Percentiles rank a stretch among this genome's conserved stretches.
Evolutionary conservation across 2,329 filamentous ascomycete species (phyloP).

Genomic region (Colletotrichum trifolii): DNA sequence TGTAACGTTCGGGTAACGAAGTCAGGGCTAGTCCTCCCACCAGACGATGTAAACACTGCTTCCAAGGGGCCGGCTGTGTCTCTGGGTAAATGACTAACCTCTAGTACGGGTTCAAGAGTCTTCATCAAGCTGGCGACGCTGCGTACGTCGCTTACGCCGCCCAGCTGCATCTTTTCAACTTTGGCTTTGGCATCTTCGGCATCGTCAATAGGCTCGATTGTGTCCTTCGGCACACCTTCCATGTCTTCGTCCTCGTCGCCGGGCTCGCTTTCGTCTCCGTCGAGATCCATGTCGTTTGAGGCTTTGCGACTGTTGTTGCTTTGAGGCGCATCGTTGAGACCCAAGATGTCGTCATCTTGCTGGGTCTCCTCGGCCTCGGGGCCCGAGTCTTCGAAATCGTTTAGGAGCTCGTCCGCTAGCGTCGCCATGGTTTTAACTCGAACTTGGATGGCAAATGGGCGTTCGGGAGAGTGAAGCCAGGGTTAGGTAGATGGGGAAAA

Average conservation of each 20-base stretch:
- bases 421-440: slow-evolving; percentile 75
- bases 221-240: slow-evolving; percentile 57
- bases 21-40: slow-evolving; percentile 75
- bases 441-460: background rate
- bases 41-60: slow-evolving; percentile 71
- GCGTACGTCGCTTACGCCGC: slow-evolving; percentile 79
- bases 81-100: slow-evolving; percentile 69
- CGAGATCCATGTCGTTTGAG: slow-evolving; percentile 65
- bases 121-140: slow-evolving; percentile 85
- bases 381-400: slow-evolving; percentile 89
- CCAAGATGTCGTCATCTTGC: slow-evolving; percentile 59
- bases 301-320: slow-evolving; percentile 51
- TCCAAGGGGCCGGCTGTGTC: slow-evolving; percentile 37
- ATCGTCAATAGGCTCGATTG: slow-evolving; percentile 66
- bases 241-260: slow-evolving; percentile 71
- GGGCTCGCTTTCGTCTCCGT: slow-evolving; percentile 64
- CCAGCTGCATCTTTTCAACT: slow-evolving; percentile 85
- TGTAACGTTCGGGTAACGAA: slow-evolving; percentile 63
- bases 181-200: slow-evolving; percentile 79
- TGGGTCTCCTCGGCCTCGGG: slow-evolving; percentile 77
- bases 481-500: no score
- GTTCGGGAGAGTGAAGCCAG: no score
- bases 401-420: slow-evolving; percentile 89
- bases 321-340: slow-evolving; percentile 53
- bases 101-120: slow-evolving; percentile 80